Percentiles rank a stretch among this genome's conserved stretches.
Conservation (phyloP, 805 yeast genomes). For the Ogataea corticis region DNA sequence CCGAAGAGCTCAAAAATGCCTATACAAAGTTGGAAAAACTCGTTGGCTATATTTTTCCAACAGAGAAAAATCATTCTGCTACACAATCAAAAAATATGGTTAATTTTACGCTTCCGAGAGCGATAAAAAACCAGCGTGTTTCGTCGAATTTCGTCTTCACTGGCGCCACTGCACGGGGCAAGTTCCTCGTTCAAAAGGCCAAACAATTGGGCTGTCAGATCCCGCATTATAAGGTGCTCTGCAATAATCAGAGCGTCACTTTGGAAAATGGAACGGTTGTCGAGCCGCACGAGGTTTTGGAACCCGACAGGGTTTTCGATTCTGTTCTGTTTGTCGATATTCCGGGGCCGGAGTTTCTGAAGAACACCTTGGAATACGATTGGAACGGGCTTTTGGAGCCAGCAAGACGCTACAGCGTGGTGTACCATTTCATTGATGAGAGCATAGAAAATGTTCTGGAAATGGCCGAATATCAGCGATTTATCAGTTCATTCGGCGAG, state of each 20-base stretch:
- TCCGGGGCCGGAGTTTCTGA: slow-evolving; percentile 53
- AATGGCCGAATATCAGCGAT: slow-evolving; percentile 43
- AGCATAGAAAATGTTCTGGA: slow-evolving; percentile 41
- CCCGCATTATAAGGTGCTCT: slow-evolving; percentile 53
- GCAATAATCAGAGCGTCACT: slow-evolving; percentile 58
- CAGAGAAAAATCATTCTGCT: slow-evolving; percentile 5
- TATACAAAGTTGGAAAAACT: slow-evolving; percentile 14
- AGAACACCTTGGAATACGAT: slow-evolving; percentile 27
- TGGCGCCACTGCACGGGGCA: slow-evolving; percentile 72
- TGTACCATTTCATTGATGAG: slow-evolving; percentile 78
- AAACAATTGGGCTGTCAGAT: slow-evolving; percentile 68
- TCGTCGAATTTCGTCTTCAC: slow-evolving; percentile 71
- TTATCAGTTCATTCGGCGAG: slow-evolving; percentile 55
- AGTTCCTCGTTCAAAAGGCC: slow-evolving; percentile 69
- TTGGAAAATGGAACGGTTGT: slow-evolving; percentile 60
- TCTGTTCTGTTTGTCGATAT: slow-evolving; percentile 72
- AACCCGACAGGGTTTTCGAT: slow-evolving; percentile 54
- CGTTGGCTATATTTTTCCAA: slow-evolving; percentile 30
- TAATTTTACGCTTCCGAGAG: slow-evolving; percentile 26
- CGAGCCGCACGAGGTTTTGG: slow-evolving; percentile 71
- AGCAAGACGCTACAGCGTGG: slow-evolving; percentile 38
- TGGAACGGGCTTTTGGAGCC: slow-evolving; percentile 22
- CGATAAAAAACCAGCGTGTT: slow-evolving; percentile 29
- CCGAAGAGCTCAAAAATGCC: neutral
- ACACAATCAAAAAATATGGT: slow-evolving; percentile 17